Conservation (phyloP, 169 alveolate species). For the Plasmodium blacklocki region DNA sequence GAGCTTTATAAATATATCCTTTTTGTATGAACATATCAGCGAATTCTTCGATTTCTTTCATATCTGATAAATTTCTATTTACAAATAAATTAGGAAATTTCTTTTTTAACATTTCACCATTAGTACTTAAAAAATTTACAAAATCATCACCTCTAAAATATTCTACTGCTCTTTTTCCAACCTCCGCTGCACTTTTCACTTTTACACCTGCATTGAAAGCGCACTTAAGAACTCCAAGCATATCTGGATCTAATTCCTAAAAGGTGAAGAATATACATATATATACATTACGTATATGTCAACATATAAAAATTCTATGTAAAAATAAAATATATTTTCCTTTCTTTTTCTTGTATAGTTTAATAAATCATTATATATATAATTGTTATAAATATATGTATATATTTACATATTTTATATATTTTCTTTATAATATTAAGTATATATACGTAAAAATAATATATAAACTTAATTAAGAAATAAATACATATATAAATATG, state of each 20-base stretch:
- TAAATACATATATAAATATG: no score
- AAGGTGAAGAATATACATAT: neutral
- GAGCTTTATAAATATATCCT: slow-evolving; percentile 86
- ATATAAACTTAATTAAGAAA: no score
- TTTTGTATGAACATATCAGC: slow-evolving; percentile 79
- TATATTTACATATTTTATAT: no score
- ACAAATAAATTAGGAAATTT: slow-evolving; percentile 81
- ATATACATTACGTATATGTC: neutral
- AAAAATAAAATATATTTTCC: neutral
- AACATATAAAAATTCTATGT: neutral
- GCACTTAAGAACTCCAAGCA: slow-evolving; percentile 49
- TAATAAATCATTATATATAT: neutral
- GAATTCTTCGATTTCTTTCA: slow-evolving; percentile 75
- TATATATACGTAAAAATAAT: no score
- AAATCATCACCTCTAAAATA: slow-evolving; percentile 90
- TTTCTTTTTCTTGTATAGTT: neutral
- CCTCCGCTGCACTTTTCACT: slow-evolving; percentile 82
- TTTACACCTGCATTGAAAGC: slow-evolving; percentile 77
- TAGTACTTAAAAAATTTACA: slow-evolving; percentile 80
- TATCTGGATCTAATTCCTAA: slow-evolving; percentile 64
- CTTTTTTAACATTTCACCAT: slow-evolving; percentile 77
- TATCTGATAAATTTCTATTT: slow-evolving; percentile 63
- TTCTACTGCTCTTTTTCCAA: slow-evolving; percentile 91
- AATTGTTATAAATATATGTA: no score
- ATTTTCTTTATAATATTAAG: no score